Evolutionary conservation across 2,329 filamentous ascomycete species (phyloP), one percentile per base, ranked within the genome.

Genomic region (Pseudogymnoascus sp.): DNA sequence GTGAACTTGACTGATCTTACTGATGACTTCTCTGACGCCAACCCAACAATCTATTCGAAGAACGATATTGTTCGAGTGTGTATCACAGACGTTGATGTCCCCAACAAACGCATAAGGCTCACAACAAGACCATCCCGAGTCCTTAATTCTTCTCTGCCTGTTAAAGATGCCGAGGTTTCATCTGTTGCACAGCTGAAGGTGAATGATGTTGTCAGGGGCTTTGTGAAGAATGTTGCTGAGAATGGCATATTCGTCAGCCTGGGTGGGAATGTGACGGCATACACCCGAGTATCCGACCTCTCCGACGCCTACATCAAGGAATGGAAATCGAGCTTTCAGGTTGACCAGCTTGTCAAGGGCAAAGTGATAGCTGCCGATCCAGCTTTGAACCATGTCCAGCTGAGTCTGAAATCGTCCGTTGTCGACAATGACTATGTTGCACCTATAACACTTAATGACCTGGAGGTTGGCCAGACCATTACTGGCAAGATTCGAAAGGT

Each of bases 401-500:
- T 99, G 79, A 96, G 86, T 71, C 78, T 99, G 72, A 97, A 96
- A 77, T 82, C 87, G 50, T 97, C 93, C 0, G 84, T 89, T 4
- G 81, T 97, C 7, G 89, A 96, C 64, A 85, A 89, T 67, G 81
- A 93, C 68, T 96, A 91, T 74, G 84, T 86, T 50, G 84, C 89
- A 21, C 87, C 86, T 1, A 74, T 88, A n/a, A 87, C 83, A 0
- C 88, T 93, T 66, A 81, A 82, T n/a, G 90, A 96, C 68, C 79
- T 97, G 63, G 85, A 88, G 72, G 79, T 83, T 66, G 93, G 92
- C 6, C 90, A 96, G 74, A 79, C 92, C 33, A 83, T 99, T 35
- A 96, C 90, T 11, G 95, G 93, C 59, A 96, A 91, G 72, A 86
- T 99, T 63, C 88, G 93, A 70, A 96, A 96, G 76, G 92, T 97